Percentiles rank a stretch among this genome's conserved stretches.
Evolutionary conservation across 768 basidiomycete genomes (phyloP).

Genomic region (Strobilomyces dryophilus): DNA sequence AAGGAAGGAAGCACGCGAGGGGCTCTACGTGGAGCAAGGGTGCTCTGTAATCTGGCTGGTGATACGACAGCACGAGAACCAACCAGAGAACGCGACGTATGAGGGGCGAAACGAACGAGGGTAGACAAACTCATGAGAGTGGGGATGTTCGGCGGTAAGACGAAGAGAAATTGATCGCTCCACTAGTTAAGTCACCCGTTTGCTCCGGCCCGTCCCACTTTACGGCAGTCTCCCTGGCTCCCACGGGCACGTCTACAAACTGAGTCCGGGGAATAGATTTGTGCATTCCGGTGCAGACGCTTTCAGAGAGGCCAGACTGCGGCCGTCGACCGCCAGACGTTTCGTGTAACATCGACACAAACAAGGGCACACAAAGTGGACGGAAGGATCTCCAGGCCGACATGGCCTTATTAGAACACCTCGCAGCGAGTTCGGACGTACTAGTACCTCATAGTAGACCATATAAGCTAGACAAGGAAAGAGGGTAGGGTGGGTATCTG

Average conservation of each 20-base stretch:
- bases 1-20: constrained; percentile 66
- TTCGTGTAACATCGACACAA: background rate
- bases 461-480: constrained; percentile 29
- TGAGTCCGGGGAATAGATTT: too few relatives aligned
- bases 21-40: constrained; percentile 16
- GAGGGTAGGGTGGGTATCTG: constrained; percentile 26
- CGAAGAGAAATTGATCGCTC: constrained; percentile 14
- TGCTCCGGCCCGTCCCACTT: background rate
- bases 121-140: constrained; percentile 26
- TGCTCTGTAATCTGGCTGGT: constrained; percentile 25
- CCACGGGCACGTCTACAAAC: background rate
- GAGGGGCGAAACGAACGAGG: constrained; percentile 24
- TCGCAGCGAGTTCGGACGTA: constrained; percentile 19
- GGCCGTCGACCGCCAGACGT: background rate
- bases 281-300: too few relatives aligned
- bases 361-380: background rate
- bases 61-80: constrained; percentile 7
- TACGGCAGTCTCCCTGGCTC: background rate
- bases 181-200: constrained; percentile 16
- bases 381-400: background rate
- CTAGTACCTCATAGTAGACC: constrained; percentile 30
- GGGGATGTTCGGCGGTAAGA: constrained; percentile 8
- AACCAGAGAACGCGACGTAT: constrained; percentile 10
- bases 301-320: background rate
- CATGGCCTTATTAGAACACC: constrained; percentile 24